Base-by-base conservation (phyloP, 1,284 basidiomycete species). In the Cerioporus squamosus region DNA sequence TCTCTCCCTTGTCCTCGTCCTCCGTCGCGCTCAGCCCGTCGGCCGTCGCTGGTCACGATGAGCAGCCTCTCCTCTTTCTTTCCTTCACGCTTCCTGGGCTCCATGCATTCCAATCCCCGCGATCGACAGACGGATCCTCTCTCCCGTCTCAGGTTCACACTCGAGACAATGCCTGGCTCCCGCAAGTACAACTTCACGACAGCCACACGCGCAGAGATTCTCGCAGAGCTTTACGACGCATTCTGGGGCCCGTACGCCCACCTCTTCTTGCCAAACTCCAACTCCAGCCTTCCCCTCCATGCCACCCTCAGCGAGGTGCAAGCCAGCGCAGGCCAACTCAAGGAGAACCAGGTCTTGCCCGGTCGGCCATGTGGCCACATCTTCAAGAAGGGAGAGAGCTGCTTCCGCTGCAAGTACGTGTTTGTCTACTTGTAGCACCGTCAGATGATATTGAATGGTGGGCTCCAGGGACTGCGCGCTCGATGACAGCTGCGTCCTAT, bases 321-420 rank as follows among this genome's bases (percentile, higher is more conserved):
- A 72, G 74, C 76, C 18, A 80, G 81, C 24, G 75, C 77, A 1
- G 84, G 83, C 7, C 83, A 82, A 4, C 83, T 81, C 12, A 81
- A 81, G 57, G 81, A 83, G 20, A 81, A 85, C n/a, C 79, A 80
- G 7, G 70, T 84, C 0, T 73, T 83, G 14, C 85, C 85, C 17
- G 91, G 89, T 7, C 79, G 85, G 61, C 83, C 88, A 0, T 93
- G 91, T 69, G 87, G 84, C 1, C 83, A 88, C 68, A 89, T 93
- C 49, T 91, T 93, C 73, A 87, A 85, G 72, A 93, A 91, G 68
- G 91, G 91, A 17, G 93, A 95, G 70, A 87, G 90, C 66, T 94
- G 93, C 65, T 95, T 94, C 72, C 83, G 91, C 42, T 95, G 93
- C 91, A 94, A 93, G 93, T 94, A 71, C 79, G 93, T 81, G 33